phyloP scores from a whole-genome alignment of 2,329 filamentous ascomycete genomes.

The Cladosporium sp. region DNA sequence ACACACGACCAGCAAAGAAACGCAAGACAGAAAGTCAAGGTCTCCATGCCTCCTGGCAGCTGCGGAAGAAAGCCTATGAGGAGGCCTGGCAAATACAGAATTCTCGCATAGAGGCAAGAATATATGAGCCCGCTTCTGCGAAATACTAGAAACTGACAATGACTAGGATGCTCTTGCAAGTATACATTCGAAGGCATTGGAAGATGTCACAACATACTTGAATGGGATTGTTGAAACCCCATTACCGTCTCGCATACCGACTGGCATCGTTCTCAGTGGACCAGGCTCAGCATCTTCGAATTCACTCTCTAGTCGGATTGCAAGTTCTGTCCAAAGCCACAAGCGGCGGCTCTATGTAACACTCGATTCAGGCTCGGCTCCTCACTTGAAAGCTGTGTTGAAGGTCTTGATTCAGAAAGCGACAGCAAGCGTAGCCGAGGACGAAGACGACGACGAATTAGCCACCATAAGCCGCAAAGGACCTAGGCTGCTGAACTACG shows the following conservation, averaged over 20 bases:
- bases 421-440: slow-evolving; percentile 41
- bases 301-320: slow-evolving; percentile 60
- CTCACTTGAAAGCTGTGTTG: slow-evolving; percentile 65
- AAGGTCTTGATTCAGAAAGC: slow-evolving; percentile 67
- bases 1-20: slow-evolving; percentile 36
- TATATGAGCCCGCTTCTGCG: slow-evolving; percentile 8
- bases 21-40: slow-evolving; percentile 29
- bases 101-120: slow-evolving; percentile 52
- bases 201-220: slow-evolving; percentile 17
- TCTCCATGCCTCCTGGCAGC: slow-evolving; percentile 32
- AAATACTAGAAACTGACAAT: slow-evolving; percentile 28
- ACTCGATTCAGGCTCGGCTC: slow-evolving; percentile 63
- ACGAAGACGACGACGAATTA: slow-evolving; percentile 51
- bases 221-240: slow-evolving; percentile 13
- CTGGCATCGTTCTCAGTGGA: slow-evolving; percentile 61
- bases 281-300: slow-evolving; percentile 72
- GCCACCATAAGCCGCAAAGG: slow-evolving; percentile 41
- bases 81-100: slow-evolving; percentile 61
- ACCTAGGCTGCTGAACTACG: slow-evolving; percentile 67
- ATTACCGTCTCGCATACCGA: slow-evolving; percentile 13
- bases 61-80: slow-evolving; percentile 56
- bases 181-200: slow-evolving; percentile 30
- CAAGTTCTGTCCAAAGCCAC: slow-evolving; percentile 42
- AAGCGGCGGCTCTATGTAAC: slow-evolving; percentile 54
- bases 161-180: slow-evolving; percentile 3